Evolutionary conservation across 139 green algal species (phyloP).

Genomic region (Nannochloris sp.): DNA sequence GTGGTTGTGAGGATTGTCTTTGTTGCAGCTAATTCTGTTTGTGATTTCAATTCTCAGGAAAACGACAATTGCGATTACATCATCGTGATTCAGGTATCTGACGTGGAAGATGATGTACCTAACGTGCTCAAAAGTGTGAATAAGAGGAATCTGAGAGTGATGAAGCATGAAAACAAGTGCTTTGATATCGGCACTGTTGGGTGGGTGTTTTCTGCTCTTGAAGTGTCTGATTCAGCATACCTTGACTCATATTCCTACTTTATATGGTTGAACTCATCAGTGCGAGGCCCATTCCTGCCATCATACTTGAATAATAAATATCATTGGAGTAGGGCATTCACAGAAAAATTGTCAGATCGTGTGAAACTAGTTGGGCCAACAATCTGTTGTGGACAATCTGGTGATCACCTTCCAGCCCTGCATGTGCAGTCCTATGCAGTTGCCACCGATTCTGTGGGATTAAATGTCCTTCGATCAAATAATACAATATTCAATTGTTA

Average conservation of each 20-base stretch:
- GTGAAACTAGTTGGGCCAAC: slow-evolving; percentile 47
- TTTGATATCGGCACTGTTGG: slow-evolving; percentile 74
- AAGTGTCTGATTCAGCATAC: not conserved
- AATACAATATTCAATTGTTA: slow-evolving; percentile 3
- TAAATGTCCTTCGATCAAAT: slow-evolving; percentile 12
- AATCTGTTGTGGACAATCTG: slow-evolving; percentile 34
- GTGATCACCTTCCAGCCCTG: slow-evolving; percentile 14
- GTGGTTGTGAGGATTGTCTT: not conserved
- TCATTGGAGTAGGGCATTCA: slow-evolving; percentile 33
- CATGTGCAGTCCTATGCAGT: slow-evolving; percentile 45
- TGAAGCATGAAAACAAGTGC: slow-evolving; percentile 61
- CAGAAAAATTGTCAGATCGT: slow-evolving; percentile 15
- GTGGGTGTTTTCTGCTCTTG: slow-evolving; percentile 43
- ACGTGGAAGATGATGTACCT: slow-evolving; percentile 3
- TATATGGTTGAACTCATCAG: slow-evolving; percentile 41
- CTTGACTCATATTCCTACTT: slow-evolving; percentile 23
- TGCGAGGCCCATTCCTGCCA: slow-evolving; percentile 40
- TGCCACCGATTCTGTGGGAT: slow-evolving; percentile 35
- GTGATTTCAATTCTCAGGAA: not conserved
- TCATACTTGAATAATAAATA: slow-evolving; percentile 27
- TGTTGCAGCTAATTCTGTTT: not conserved
- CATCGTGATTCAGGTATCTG: slow-evolving; percentile 48
- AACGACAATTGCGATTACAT: slow-evolving; percentile 57
- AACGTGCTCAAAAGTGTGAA: slow-evolving; percentile 25
- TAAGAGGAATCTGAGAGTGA: slow-evolving; percentile 48